phyloP scores from a whole-genome alignment of 2,329 filamentous ascomycete species.

The Bertia moriformis region DNA sequence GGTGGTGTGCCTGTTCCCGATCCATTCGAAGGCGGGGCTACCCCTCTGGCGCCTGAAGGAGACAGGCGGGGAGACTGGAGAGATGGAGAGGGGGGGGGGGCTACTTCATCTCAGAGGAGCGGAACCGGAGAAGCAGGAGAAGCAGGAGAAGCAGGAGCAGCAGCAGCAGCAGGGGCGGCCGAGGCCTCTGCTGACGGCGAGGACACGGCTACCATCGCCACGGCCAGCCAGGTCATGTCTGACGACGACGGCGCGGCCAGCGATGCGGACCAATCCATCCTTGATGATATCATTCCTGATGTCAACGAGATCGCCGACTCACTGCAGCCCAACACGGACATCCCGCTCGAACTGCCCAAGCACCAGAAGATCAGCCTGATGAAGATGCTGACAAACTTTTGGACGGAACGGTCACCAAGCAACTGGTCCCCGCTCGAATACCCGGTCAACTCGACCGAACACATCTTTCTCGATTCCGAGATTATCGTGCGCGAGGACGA shows the following conservation, averaged over 20 bases:
- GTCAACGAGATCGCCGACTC: constrained; percentile 48
- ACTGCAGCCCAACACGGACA: constrained; percentile 43
- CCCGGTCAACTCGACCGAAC: constrained; percentile 72
- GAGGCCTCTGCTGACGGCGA: constrained; percentile 24
- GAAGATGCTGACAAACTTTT: constrained; percentile 93
- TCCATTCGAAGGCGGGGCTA: no score
- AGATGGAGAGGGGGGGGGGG: no score
- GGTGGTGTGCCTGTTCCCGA: no score
- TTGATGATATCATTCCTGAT: constrained; percentile 54
- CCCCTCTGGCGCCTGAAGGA: no score
- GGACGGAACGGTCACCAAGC: constrained; percentile 92
- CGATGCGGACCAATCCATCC: constrained; percentile 55
- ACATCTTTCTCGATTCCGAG: constrained; percentile 92
- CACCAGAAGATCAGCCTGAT: constrained; percentile 87
- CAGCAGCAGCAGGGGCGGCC: constrained; percentile 10
- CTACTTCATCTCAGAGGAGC: no score
- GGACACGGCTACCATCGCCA: constrained; percentile 24
- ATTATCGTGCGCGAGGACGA: constrained; percentile 96
- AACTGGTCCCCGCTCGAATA: constrained; percentile 90
- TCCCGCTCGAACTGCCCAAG: constrained; percentile 65
- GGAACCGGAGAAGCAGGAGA: not conserved
- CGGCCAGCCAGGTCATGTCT: constrained; percentile 42
- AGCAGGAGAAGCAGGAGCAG: constrained; percentile 13
- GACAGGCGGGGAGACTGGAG: no score
- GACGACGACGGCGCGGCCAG: constrained; percentile 57